Evolutionary conservation across 2,329 filamentous ascomycete genomes (phyloP).

Genomic region (Cryphonectria naterciae): DNA sequence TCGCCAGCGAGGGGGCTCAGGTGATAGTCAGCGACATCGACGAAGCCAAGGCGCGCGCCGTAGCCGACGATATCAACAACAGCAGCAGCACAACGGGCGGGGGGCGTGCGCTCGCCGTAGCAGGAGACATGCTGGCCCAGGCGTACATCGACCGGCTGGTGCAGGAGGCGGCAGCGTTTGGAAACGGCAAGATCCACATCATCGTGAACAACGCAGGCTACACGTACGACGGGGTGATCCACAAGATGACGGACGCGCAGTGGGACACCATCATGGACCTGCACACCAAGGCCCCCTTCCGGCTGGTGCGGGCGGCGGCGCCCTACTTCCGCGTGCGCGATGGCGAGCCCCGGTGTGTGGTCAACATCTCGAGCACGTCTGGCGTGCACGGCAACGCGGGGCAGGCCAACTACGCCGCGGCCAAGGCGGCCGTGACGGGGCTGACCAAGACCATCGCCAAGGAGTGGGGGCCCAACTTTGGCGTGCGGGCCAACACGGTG

Average conservation of each 20-base stretch:
- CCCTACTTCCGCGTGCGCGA: constrained; percentile 89
- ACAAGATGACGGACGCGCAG: constrained; percentile 91
- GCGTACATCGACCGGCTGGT: constrained; percentile 75
- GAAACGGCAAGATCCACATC: constrained; percentile 85
- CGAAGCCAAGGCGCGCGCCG: constrained; percentile 68
- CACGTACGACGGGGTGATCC: constrained; percentile 91
- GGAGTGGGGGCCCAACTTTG: constrained; percentile 85
- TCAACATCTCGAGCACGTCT: constrained; percentile 83
- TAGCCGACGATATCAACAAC: constrained; percentile 71
- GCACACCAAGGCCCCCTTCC: constrained; percentile 85
- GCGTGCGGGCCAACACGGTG: constrained; percentile 80
- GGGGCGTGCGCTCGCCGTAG: constrained; percentile 71
- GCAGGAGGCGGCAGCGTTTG: constrained; percentile 76
- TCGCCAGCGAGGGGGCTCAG: constrained; percentile 86
- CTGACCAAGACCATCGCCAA: constrained; percentile 90
- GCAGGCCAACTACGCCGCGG: constrained; percentile 87
- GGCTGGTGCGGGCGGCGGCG: constrained; percentile 76
- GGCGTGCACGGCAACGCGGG: constrained; percentile 87
- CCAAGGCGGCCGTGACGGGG: constrained; percentile 82
- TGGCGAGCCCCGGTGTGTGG: constrained; percentile 74
- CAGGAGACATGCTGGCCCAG: constrained; percentile 76
- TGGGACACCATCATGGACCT: constrained; percentile 87
- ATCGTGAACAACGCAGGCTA: constrained; percentile 92
- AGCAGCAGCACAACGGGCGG: constrained; percentile 45
- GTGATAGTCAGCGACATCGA: constrained; percentile 87